Evolutionary conservation across 2,329 filamentous ascomycete species (phyloP), one percentile per base, ranked within the genome.

Genomic region (Aspergillus amoenus): DNA sequence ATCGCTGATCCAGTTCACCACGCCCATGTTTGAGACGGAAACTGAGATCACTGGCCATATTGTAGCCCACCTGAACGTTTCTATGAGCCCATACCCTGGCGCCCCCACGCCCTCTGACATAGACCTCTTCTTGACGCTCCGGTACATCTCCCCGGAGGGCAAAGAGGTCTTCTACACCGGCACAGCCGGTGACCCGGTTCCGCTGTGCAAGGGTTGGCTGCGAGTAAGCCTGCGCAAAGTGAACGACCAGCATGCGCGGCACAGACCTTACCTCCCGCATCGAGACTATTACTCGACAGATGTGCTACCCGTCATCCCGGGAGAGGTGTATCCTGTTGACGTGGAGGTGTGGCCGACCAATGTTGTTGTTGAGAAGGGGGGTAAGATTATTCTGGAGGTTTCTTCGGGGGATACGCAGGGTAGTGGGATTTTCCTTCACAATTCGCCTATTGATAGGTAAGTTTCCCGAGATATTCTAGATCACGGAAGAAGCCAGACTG

Each of bases 1-100:
- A 0, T 76, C 86, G 50, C 57, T 80, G 0, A 62, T 89, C 0
- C 81, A 83, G 42, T 90, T 90, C 68, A 77, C 74, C 1, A 87
- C 83, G 0, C 56, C 76, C 0, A 74, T 84, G 0, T 88, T 90
- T 56, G 77, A 81, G n/a, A 59, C 76, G 6, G 85, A 90, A 64
- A 88, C 82, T 0, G 88, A 90, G 66, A 83, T 91, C 53, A 90
- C 88, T 0, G 88, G 88, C 0, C 85, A 90, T 65, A 75, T 89
- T 27, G 77, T 84, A 0, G 86, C 85, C 0, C 86, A 85, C 61
- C 76, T 91, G 4, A 84, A 85, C 58, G 82, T 89, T 0, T 88
- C 86, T 0, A 73, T 78, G 37, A 77, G 71, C 3, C 67, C 78
- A 1, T 65, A 76, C 22, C 65, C 76, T 2, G 71, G 71, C 2